Evolutionary conservation across 148 eudicot genomes (phyloP).

Genomic region (Selenicereus undatus): DNA sequence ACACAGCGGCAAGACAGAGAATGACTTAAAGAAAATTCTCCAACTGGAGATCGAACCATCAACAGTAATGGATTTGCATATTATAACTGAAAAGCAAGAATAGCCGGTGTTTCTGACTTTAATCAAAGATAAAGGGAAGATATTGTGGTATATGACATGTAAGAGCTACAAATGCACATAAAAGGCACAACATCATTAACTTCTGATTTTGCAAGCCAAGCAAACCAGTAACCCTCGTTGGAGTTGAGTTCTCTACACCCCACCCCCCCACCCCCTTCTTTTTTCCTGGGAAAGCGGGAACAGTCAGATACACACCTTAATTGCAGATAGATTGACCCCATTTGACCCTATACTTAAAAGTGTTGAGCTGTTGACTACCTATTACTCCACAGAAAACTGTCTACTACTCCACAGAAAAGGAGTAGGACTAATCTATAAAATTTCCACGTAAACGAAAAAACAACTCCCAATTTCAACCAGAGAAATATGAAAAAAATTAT

Average conservation of each 20-base stretch:
- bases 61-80: background rate
- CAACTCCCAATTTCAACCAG: background rate
- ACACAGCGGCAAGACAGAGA: background rate
- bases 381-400: background rate
- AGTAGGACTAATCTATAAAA: background rate
- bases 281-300: no score
- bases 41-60: background rate
- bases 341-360: background rate
- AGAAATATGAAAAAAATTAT: background rate
- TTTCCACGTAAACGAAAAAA: background rate
- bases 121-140: background rate
- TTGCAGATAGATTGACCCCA: background rate
- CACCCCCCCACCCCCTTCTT: no score
- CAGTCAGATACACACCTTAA: background rate
- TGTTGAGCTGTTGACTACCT: background rate
- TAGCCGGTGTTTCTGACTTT: background rate
- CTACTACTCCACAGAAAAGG: background rate
- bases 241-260: no score
- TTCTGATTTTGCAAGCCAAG: background rate
- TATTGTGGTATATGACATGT: background rate
- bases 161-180: background rate
- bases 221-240: background rate
- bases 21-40: slow-evolving; percentile 1
- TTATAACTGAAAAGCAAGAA: background rate
- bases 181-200: background rate